Percentiles rank a stretch among this genome's conserved stretches.
phyloP scores from a whole-genome alignment of 345 rosid species.

The Ceriops tagal region DNA sequence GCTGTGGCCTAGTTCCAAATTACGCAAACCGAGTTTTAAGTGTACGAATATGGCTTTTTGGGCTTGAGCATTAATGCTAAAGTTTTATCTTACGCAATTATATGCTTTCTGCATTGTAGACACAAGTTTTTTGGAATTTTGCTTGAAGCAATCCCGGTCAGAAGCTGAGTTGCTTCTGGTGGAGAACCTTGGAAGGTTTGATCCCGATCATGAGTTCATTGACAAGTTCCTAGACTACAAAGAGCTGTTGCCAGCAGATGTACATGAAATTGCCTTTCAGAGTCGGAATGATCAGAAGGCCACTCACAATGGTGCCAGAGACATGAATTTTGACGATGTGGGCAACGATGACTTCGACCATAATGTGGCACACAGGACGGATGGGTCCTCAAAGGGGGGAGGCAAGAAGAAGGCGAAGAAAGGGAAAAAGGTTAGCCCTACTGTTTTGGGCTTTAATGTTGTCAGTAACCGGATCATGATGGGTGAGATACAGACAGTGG shows the following conservation, averaged over 20 bases:
- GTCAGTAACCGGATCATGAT: constrained; percentile 97
- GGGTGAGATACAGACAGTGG: constrained; percentile 93
- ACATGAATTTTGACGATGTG: constrained; percentile 39
- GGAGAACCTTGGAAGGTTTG: constrained; percentile 70
- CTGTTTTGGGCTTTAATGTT: constrained; percentile 81
- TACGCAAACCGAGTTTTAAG: not conserved
- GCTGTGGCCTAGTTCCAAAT: not conserved
- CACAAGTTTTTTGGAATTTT: constrained; percentile 84
- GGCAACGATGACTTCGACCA: constrained; percentile 18
- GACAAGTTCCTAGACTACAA: constrained; percentile 90
- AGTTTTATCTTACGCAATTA: not conserved
- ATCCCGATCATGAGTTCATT: constrained; percentile 75
- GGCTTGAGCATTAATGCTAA: not conserved
- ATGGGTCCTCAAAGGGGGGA: constrained; percentile 59
- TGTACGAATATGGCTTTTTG: not conserved
- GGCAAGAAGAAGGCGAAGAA: constrained; percentile 82
- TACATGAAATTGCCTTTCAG: constrained; percentile 85
- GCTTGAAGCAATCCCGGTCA: constrained; percentile 84
- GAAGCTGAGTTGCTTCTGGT: constrained; percentile 80
- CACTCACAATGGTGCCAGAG: constrained; percentile 31
- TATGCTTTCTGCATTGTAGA: constrained; percentile 35
- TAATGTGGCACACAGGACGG: constrained; percentile 18
- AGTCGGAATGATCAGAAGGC: constrained; percentile 43
- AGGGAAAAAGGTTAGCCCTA: constrained; percentile 80
- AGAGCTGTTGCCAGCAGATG: constrained; percentile 74